Conservation (phyloP, 2,329 filamentous ascomycete genomes). For the Paecilomyces variotii region DNA sequence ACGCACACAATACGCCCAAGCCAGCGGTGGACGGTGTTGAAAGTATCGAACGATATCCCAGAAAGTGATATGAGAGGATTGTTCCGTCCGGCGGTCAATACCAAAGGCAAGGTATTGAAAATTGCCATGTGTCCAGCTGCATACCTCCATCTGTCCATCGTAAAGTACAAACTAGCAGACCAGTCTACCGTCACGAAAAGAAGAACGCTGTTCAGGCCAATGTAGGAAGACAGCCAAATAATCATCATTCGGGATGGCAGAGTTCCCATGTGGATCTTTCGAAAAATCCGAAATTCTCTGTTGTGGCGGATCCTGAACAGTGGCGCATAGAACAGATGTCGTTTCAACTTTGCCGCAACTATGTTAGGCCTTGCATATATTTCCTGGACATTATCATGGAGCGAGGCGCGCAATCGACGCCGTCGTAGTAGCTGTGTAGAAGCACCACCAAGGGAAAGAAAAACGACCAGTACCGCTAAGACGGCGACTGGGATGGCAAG, state of each 20-base stretch:
- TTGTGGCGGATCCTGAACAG: slow-evolving; percentile 66
- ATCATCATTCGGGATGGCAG: slow-evolving; percentile 66
- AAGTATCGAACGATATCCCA: slow-evolving; percentile 84
- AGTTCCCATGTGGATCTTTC: slow-evolving; percentile 60
- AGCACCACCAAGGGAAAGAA: slow-evolving; percentile 17
- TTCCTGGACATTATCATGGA: slow-evolving; percentile 14
- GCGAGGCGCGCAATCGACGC: slow-evolving; percentile 13
- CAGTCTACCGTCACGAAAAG: slow-evolving; percentile 40
- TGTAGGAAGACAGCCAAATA: slow-evolving; percentile 57
- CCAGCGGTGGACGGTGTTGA: slow-evolving; percentile 83
- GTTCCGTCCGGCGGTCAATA: slow-evolving; percentile 81
- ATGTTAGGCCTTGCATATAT: slow-evolving; percentile 9
- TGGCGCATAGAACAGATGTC: slow-evolving; percentile 49
- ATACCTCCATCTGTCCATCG: slow-evolving; percentile 54
- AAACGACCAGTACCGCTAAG: slow-evolving; percentile 15
- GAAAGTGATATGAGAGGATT: slow-evolving; percentile 77
- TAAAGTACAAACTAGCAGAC: slow-evolving; percentile 19
- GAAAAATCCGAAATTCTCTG: slow-evolving; percentile 56
- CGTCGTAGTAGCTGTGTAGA: slow-evolving; percentile 16
- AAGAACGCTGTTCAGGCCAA: slow-evolving; percentile 64
- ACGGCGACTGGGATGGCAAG: slow-evolving; percentile 6
- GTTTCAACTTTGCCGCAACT: slow-evolving; percentile 24
- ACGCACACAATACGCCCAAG: slow-evolving; percentile 63
- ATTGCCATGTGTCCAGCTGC: slow-evolving; percentile 72
- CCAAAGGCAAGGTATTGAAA: slow-evolving; percentile 79